Percentiles rank a stretch among this genome's conserved stretches.
Conservation (phyloP, 768 basidiomycete genomes). For the Leccinum longicurvipes region DNA sequence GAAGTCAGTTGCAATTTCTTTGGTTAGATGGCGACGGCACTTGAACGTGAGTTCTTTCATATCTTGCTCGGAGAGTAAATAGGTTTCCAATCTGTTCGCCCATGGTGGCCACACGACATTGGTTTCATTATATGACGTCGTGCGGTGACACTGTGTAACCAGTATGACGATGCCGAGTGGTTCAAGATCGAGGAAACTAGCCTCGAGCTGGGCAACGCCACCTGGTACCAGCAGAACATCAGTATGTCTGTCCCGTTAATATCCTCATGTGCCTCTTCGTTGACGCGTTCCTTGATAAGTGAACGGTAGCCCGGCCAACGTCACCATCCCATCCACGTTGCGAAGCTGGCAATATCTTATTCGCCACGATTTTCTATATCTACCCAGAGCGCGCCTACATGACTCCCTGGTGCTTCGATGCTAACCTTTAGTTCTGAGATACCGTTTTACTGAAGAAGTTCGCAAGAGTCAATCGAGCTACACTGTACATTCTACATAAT, state of each 20-base stretch:
- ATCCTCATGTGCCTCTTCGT: neutral
- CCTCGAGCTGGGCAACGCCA: slow-evolving; percentile 30
- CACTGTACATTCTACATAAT: no score
- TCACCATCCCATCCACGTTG: slow-evolving; percentile 49
- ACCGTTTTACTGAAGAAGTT: no score
- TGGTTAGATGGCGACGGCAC: slow-evolving; percentile 50
- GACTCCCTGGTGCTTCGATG: no score
- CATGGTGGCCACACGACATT: slow-evolving; percentile 52
- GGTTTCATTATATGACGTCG: slow-evolving; percentile 72
- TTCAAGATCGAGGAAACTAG: slow-evolving; percentile 68
- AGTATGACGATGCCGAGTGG: slow-evolving; percentile 65
- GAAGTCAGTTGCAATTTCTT: slow-evolving; percentile 49
- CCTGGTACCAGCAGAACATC: slow-evolving; percentile 55
- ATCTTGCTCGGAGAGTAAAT: neutral
- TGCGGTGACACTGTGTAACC: slow-evolving; percentile 56
- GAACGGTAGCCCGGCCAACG: slow-evolving; percentile 38
- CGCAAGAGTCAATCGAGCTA: no score
- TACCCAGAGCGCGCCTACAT: no score
- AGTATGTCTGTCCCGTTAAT: slow-evolving; percentile 35
- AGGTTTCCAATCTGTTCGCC: neutral
- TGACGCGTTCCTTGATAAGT: slow-evolving; percentile 26
- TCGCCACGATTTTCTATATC: no score
- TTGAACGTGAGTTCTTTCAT: slow-evolving; percentile 28
- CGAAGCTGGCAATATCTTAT: slow-evolving; percentile 70
- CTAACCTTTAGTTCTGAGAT: no score